A percentile compares a stretch with the other conserved stretches of the same genome.
phyloP scores from a whole-genome alignment of 2,329 filamentous ascomycete species.

The Fusarium sp. region DNA sequence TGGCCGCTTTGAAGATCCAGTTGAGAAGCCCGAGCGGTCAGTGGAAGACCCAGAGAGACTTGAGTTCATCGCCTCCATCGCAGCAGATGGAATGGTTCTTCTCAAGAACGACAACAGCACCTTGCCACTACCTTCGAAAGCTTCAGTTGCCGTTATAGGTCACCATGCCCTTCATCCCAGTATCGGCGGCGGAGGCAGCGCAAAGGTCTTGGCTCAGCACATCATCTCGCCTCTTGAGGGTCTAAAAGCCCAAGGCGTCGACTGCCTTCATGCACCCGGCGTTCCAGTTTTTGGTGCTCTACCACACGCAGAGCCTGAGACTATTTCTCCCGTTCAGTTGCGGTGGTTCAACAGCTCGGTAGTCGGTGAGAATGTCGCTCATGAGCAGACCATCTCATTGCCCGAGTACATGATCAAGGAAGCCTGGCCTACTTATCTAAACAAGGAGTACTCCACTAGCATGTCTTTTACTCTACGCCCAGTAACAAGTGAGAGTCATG shows the following conservation, averaged over 20 bases:
- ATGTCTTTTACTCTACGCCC: background rate
- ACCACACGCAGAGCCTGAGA: background rate
- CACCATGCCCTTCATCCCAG: background rate
- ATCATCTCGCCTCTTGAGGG: background rate
- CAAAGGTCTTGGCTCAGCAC: conserved; percentile 4
- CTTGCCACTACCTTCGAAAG: fast-evolving
- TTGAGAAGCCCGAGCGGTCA: background rate
- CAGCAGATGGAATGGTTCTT: background rate
- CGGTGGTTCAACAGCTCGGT: background rate
- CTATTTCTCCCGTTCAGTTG: background rate
- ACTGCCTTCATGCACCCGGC: background rate
- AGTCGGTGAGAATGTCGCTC: background rate
- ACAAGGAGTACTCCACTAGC: background rate
- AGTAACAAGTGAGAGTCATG: background rate
- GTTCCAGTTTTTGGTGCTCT: background rate
- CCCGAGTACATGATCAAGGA: conserved; percentile 11
- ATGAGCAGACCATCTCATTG: background rate
- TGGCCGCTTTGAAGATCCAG: background rate
- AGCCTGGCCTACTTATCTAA: background rate
- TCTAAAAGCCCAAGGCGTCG: background rate
- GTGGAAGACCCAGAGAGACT: background rate
- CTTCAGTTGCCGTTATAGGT: background rate
- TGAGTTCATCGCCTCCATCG: background rate
- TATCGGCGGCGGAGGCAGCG: background rate
- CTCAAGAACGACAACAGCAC: background rate